Percentiles rank a stretch among this genome's conserved stretches.
These are phyloP conservation scores for Tilletia setariae DNA, from an alignment of 1,284 basidiomycete genomes.

Conservation along the genomic window DNA sequence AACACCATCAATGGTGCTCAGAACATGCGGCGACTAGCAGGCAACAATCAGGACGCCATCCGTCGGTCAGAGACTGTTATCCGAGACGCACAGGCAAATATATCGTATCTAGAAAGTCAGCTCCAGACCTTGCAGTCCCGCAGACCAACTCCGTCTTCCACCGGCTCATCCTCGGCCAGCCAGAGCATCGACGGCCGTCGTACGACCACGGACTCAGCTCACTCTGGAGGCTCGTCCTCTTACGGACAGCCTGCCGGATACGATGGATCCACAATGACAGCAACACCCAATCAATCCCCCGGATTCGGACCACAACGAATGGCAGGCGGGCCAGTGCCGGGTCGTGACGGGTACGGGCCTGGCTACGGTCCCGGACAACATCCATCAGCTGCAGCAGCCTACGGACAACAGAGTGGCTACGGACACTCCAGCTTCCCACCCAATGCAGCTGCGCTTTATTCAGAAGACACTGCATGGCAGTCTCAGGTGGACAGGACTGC, in stretches of 20 bases:
- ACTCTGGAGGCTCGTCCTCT: background rate
- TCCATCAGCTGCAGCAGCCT: slow-evolving; percentile 9
- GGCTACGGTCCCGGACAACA: background rate
- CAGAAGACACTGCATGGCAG: slow-evolving; percentile 31
- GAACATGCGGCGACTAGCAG: slow-evolving; percentile 72
- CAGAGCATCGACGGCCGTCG: background rate
- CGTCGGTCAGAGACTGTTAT: slow-evolving; percentile 73
- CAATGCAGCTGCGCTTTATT: background rate
- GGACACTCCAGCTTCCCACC: background rate
- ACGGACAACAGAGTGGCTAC: slow-evolving; percentile 16
- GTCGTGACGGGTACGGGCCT: slow-evolving; percentile 30
- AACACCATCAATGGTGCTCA: slow-evolving; percentile 84
- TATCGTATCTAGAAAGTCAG: slow-evolving; percentile 82
- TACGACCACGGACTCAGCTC: background rate
- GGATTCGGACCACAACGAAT: slow-evolving; percentile 16
- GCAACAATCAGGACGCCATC: slow-evolving; percentile 76
- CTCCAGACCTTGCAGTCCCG: slow-evolving; percentile 73
- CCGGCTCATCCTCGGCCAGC: slow-evolving; percentile 57
- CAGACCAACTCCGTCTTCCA: slow-evolving; percentile 54
- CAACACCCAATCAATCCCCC: slow-evolving; percentile 28
- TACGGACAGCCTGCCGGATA: slow-evolving; percentile 1
- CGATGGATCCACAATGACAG: slow-evolving; percentile 21
- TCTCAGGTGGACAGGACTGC: slow-evolving; percentile 40
- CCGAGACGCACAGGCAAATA: slow-evolving; percentile 77
- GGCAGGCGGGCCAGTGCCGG: slow-evolving; percentile 36